phyloP scores from a whole-genome alignment of 2,329 filamentous ascomycete genomes.

The Trichoderma lentiforme region DNA sequence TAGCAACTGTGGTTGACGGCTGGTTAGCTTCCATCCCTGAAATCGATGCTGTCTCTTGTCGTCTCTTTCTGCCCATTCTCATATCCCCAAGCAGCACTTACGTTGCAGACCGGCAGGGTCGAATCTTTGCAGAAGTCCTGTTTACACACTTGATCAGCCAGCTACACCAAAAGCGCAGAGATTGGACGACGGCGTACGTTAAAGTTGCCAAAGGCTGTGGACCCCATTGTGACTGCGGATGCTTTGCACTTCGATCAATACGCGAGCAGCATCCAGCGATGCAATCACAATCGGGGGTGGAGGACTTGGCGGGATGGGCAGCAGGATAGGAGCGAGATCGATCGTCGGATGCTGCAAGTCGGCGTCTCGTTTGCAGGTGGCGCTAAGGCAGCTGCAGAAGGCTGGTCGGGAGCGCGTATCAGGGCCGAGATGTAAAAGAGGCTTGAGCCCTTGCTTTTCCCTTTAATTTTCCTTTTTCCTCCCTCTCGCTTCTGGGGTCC shows the following conservation, averaged over 20 bases:
- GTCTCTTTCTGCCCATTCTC: not conserved
- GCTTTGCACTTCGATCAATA: slow-evolving; percentile 2
- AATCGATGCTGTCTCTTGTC: not conserved
- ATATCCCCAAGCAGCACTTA: slow-evolving; percentile 43
- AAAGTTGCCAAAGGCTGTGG: slow-evolving; percentile 61
- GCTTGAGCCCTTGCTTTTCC: slow-evolving; percentile 4
- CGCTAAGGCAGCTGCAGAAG: slow-evolving; percentile 13
- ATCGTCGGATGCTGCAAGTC: slow-evolving; percentile 5
- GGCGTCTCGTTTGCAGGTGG: slow-evolving; percentile 10
- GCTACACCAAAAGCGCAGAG: slow-evolving; percentile 11
- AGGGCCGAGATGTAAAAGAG: not conserved
- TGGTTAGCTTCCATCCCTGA: not conserved
- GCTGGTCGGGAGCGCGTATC: not conserved
- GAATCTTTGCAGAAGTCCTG: slow-evolving; percentile 82
- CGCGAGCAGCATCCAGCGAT: slow-evolving; percentile 2
- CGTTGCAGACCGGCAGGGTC: slow-evolving; percentile 80
- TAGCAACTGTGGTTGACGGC: slow-evolving; percentile 27
- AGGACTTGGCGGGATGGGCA: not conserved
- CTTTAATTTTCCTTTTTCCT: not conserved
- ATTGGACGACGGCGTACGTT: slow-evolving; percentile 39
- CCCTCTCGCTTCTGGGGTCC: not conserved
- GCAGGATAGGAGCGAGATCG: not conserved
- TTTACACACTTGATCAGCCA: slow-evolving; percentile 27
- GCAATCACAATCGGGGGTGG: slow-evolving; percentile 14
- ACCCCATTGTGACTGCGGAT: slow-evolving; percentile 49